A percentile compares a stretch with the other conserved stretches of the same genome.
Evolutionary conservation across 176 grass and related monocot species (phyloP).

Genomic region (Zea luxurians): DNA sequence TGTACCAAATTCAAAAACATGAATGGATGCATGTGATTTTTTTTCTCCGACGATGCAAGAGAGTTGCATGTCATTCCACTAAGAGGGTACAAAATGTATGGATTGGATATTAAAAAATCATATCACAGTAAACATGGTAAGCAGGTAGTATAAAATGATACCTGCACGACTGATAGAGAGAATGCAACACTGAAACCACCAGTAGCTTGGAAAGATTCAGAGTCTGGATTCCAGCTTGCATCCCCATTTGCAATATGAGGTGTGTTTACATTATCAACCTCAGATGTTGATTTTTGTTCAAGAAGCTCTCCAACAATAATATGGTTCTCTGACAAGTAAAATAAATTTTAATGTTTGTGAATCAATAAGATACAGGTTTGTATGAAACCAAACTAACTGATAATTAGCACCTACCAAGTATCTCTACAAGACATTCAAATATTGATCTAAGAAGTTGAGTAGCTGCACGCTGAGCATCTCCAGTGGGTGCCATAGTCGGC

Average conservation of each 20-base stretch:
- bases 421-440: conserved; percentile 69
- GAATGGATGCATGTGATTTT: conserved; percentile 16
- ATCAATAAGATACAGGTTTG: conserved; percentile 35
- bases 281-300: conserved; percentile 76
- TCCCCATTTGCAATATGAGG: conserved; percentile 61
- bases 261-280: conserved; percentile 61
- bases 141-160: conserved; percentile 41
- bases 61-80: not conserved
- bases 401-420: conserved; percentile 69
- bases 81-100: not conserved
- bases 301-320: conserved; percentile 90
- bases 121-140: conserved; percentile 25
- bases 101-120: conserved; percentile 24
- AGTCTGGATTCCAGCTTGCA: conserved; percentile 71
- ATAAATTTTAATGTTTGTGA: conserved; percentile 41
- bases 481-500: conserved; percentile 74
- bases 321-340: conserved; percentile 74
- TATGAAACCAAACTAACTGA: conserved; percentile 32
- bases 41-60: not conserved
- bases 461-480: conserved; percentile 67
- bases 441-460: conserved; percentile 72
- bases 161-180: conserved; percentile 87
- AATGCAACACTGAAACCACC: conserved; percentile 90
- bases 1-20: conserved; percentile 4
- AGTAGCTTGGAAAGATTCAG: conserved; percentile 88